Base-by-base conservation (phyloP, 352 stramenopile species). In the Halophytophthora batemanensis region DNA sequence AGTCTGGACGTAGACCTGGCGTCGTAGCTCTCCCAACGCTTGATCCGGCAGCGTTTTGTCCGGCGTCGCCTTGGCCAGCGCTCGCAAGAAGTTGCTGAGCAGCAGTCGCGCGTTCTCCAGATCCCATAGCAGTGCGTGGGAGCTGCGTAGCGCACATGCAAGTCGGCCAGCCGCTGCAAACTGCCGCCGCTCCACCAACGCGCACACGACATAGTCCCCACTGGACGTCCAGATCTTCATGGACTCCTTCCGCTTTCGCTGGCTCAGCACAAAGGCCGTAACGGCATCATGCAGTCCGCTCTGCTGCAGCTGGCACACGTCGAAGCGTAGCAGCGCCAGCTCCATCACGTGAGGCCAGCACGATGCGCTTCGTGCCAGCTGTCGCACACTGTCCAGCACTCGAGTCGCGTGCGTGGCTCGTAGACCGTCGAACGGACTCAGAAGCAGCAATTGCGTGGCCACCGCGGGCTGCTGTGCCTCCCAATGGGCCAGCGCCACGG, bases 121-220 rank as follows among this genome's bases (percentile, higher is more conserved):
- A 48, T 89, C 78, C 74, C 78, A 90, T 2, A 92, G 64, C 56
- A 92, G 58, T 8, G 72, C 74, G 34, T 88, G 75, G 6, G 73
- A 61, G 33, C 73, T 68, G 52, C 73, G 78, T 7, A 88, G 39
- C 14, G 71, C 72, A 38, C 78, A 86, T 0, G 68, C 67, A 6
- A 92, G 37, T 17, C 81, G 74, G 1, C 59, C 64, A 3, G 78
- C 81, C 18, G 60, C 64, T 23, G 78, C 77, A 34, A 66, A 74
- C 34, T 90, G 68, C 1, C 56, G 50, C 23, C 71, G 49, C 11
- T 44, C 41, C 39, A 90, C 73, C n/a, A 92, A 64, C 28, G 69
- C 76, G 31, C 74, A 90, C 12, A 90, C 63, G 17, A 81, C 66
- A 29, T 87, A 92, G 62, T 79, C 66, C 15, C 69, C 56, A 13